phyloP scores from a whole-genome alignment of 1,284 basidiomycete species.

The Takashimella tepidaria region DNA sequence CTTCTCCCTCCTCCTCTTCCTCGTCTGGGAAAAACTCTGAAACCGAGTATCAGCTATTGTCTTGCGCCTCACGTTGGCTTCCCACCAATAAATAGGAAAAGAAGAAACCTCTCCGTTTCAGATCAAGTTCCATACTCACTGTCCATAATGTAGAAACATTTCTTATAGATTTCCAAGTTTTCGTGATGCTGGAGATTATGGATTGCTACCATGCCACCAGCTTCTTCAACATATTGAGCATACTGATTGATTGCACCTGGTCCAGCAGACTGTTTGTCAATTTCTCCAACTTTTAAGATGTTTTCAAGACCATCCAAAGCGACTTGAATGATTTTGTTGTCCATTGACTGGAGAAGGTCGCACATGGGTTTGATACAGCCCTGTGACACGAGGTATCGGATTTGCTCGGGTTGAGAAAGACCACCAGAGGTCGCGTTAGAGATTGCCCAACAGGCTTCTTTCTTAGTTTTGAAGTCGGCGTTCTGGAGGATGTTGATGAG shows the following conservation, averaged over 20 bases:
- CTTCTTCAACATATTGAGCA: slow-evolving; percentile 92
- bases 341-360: slow-evolving; percentile 93
- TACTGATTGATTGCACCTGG: slow-evolving; percentile 87
- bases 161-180: slow-evolving; percentile 98
- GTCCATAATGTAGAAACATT: slow-evolving; percentile 99
- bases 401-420: slow-evolving; percentile 92
- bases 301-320: slow-evolving; percentile 97
- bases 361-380: slow-evolving; percentile 99
- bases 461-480: slow-evolving; percentile 98
- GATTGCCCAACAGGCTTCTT: slow-evolving; percentile 99
- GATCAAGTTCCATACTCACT: slow-evolving; percentile 46
- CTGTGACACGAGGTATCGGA: slow-evolving; percentile 94
- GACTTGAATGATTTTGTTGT: slow-evolving; percentile 98
- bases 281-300: slow-evolving; percentile 96
- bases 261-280: slow-evolving; percentile 80
- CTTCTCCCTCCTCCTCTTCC: slow-evolving; percentile 58
- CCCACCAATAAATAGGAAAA: no score
- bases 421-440: slow-evolving; percentile 98
- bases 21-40: slow-evolving; percentile 48
- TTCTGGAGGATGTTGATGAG: slow-evolving; percentile 97
- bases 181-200: slow-evolving; percentile 99
- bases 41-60: neutral
- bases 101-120: neutral
- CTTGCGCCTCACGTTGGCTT: no score
- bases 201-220: slow-evolving; percentile 96